Conservation (phyloP, 2,329 filamentous ascomycete species). For the Gnomoniopsis sp. region DNA sequence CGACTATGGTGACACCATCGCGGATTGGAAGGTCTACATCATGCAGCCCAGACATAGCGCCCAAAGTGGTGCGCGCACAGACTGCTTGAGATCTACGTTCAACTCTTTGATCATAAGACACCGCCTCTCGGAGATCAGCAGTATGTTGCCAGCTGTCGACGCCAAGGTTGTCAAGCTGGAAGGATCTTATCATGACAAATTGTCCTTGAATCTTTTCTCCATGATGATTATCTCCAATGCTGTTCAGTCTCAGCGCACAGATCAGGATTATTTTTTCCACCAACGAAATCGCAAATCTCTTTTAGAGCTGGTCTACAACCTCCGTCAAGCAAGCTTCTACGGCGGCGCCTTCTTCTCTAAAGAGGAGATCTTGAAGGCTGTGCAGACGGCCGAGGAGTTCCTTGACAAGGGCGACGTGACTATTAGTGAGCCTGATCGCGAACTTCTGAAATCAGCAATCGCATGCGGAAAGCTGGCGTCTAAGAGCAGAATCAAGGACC, state of each 20-base stretch:
- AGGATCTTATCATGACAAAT: conserved; percentile 78
- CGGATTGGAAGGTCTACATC: conserved; percentile 72
- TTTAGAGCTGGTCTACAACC: conserved; percentile 67
- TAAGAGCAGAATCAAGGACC: conserved; percentile 58
- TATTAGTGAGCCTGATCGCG: conserved; percentile 59
- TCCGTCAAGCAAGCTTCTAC: conserved; percentile 83
- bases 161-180: conserved; percentile 72
- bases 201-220: conserved; percentile 80
- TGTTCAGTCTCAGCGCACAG: conserved; percentile 79
- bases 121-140: conserved; percentile 65
- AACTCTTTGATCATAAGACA: conserved; percentile 81
- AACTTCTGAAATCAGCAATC: conserved; percentile 63
- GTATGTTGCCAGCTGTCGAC: conserved; percentile 66
- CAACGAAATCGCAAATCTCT: conserved; percentile 66
- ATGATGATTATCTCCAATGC: conserved; percentile 83
- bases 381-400: conserved; percentile 67
- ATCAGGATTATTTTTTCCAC: conserved; percentile 87
- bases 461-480: conserved; percentile 57
- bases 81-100: conserved; percentile 66
- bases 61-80: conserved; percentile 53
- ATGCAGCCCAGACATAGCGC: conserved; percentile 52
- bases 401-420: conserved; percentile 57
- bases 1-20: conserved; percentile 53
- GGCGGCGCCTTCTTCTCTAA: conserved; percentile 71
- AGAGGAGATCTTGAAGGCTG: conserved; percentile 58